Evolutionary conservation across 2,329 filamentous ascomycete species (phyloP).

Genomic region (Trichoderma endophyticum): DNA sequence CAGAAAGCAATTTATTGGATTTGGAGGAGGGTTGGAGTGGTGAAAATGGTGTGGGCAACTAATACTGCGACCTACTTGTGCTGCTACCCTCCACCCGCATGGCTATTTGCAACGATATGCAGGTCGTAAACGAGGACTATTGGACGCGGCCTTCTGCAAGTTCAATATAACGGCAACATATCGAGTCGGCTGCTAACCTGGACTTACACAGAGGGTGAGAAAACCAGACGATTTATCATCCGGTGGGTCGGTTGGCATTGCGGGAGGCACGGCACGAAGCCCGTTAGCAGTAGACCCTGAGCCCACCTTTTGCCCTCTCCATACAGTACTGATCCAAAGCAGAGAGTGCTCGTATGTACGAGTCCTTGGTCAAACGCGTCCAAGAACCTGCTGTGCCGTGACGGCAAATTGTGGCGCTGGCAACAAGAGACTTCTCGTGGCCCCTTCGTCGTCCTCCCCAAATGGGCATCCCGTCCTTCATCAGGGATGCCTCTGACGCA

Average conservation of each 20-base stretch:
- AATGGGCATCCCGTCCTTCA: background rate
- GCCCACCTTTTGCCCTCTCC: background rate
- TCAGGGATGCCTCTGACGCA: background rate
- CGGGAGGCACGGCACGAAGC: constrained; percentile 16
- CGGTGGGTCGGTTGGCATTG: background rate
- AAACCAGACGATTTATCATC: background rate
- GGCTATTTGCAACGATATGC: background rate
- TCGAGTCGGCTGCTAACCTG: background rate
- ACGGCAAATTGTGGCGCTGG: background rate
- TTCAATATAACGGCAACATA: background rate
- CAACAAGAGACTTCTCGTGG: background rate
- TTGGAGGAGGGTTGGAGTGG: background rate
- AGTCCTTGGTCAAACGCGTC: background rate
- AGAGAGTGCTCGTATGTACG: background rate
- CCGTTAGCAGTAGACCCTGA: background rate
- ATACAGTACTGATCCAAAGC: background rate
- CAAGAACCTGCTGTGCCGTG: background rate
- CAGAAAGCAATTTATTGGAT: background rate
- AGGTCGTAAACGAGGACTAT: background rate
- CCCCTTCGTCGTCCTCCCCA: background rate
- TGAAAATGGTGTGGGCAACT: background rate
- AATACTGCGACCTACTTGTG: background rate
- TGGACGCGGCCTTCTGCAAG: background rate
- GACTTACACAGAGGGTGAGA: background rate
- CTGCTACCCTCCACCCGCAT: background rate